Percentiles rank a stretch among this genome's conserved stretches.
These are phyloP conservation scores for Dioscorea zingiberensis DNA, from an alignment of 106 monocot genomes.

Conservation along the genomic window DNA sequence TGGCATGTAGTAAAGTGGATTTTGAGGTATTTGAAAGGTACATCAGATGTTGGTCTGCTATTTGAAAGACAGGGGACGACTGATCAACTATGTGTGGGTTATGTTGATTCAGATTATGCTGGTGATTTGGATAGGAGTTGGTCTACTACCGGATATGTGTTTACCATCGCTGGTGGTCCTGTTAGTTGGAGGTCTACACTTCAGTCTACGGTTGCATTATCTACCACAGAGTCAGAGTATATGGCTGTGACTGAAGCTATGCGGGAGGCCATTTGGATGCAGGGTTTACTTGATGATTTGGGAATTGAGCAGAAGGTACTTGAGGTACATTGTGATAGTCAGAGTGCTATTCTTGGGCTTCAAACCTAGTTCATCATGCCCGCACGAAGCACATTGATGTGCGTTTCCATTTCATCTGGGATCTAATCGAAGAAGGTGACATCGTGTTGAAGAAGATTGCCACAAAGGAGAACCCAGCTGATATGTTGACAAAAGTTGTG, in stretches of 20 bases:
- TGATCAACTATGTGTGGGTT: not conserved
- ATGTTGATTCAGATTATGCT: not conserved
- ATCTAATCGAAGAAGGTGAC: not conserved
- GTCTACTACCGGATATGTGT: not conserved
- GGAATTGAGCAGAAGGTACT: not conserved
- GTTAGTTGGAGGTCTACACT: not conserved
- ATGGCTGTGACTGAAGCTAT: not conserved
- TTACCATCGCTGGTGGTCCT: not conserved
- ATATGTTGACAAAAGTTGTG: too few species aligned
- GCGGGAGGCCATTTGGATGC: not conserved
- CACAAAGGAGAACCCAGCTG: too few species aligned
- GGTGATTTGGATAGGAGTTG: not conserved
- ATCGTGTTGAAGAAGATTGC: too few species aligned
- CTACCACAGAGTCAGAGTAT: not conserved
- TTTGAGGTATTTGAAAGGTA: not conserved
- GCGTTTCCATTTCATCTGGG: not conserved
- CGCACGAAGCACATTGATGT: conserved; percentile 2
- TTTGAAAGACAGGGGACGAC: not conserved
- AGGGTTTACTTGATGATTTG: not conserved
- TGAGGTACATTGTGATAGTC: not conserved
- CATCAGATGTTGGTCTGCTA: not conserved
- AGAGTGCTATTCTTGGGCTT: not conserved
- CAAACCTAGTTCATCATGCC: not conserved
- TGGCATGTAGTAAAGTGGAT: not conserved
- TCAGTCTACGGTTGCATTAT: not conserved